Evolutionary conservation across 2,329 filamentous ascomycete species (phyloP).

Genomic region (Fonsecaea pugnacius): DNA sequence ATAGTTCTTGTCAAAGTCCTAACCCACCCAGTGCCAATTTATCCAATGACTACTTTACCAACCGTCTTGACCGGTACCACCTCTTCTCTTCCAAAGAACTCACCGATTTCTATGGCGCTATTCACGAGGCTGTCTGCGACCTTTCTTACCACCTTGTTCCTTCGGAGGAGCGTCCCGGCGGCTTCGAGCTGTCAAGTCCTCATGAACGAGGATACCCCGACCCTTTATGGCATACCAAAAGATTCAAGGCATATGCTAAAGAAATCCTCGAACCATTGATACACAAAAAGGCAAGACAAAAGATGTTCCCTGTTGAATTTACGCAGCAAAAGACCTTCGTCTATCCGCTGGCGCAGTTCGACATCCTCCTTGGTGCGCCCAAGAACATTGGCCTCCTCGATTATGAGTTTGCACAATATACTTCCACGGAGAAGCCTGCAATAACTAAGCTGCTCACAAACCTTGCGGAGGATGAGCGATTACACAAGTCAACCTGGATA

Average conservation of each 20-base stretch:
- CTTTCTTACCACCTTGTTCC: conserved; percentile 82
- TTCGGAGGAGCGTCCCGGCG: conserved; percentile 52
- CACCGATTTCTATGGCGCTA: conserved; percentile 77
- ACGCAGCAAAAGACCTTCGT: conserved; percentile 68
- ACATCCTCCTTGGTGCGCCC: conserved; percentile 67
- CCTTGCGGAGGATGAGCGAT: conserved; percentile 64
- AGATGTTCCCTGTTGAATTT: conserved; percentile 37
- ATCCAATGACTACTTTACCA: conserved; percentile 92
- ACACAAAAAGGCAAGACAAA: conserved; percentile 43
- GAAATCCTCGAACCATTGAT: conserved; percentile 70
- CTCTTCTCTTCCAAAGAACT: conserved; percentile 79
- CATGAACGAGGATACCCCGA: conserved; percentile 36
- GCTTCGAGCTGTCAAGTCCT: conserved; percentile 57
- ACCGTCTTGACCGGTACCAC: conserved; percentile 93
- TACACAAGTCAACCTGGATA: conserved; percentile 78
- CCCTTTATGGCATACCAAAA: conserved; percentile 36
- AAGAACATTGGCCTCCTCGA: conserved; percentile 33
- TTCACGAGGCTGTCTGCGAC: conserved; percentile 76
- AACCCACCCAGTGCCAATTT: conserved; percentile 70
- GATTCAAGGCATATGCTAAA: conserved; percentile 72
- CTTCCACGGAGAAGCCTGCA: conserved; percentile 85
- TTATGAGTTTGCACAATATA: conserved; percentile 53
- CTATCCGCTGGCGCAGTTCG: conserved; percentile 86
- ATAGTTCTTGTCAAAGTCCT: conserved; percentile 12
- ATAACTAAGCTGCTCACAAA: conserved; percentile 74